Percentiles rank a stretch among this genome's conserved stretches.
phyloP scores from a whole-genome alignment of 768 basidiomycete species.

The Leccinum incarnatum region DNA sequence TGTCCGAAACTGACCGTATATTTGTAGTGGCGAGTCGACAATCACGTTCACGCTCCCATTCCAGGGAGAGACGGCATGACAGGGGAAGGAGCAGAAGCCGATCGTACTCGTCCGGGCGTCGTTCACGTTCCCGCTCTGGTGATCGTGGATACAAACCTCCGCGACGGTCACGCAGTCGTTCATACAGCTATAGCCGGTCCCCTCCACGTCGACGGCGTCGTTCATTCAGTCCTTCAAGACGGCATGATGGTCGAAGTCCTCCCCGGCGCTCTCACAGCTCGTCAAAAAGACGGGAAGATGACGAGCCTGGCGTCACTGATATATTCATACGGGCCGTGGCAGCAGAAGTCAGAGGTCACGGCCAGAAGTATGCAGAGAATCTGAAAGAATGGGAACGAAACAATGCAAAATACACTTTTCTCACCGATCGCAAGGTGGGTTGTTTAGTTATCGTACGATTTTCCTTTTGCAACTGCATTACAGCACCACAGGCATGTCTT shows the following conservation, averaged over 20 bases:
- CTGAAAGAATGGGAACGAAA: slow-evolving; percentile 73
- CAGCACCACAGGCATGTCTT: slow-evolving; percentile 73
- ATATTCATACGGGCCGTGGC: slow-evolving; percentile 87
- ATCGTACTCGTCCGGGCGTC: slow-evolving; percentile 23
- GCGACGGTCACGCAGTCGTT: slow-evolving; percentile 27
- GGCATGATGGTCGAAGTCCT: slow-evolving; percentile 45
- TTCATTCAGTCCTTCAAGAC: slow-evolving; percentile 51
- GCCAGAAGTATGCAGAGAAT: slow-evolving; percentile 67
- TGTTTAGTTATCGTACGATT: background rate
- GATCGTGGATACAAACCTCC: slow-evolving; percentile 26
- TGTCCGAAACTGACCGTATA: background rate
- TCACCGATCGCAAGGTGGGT: slow-evolving; percentile 54
- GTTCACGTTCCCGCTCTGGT: slow-evolving; percentile 33
- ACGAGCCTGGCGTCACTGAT: slow-evolving; percentile 62
- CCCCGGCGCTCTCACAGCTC: slow-evolving; percentile 38
- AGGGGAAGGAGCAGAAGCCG: slow-evolving; percentile 27
- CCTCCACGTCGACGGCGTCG: slow-evolving; percentile 40
- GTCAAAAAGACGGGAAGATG: slow-evolving; percentile 46
- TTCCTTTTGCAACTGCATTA: slow-evolving; percentile 1
- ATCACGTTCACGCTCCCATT: slow-evolving; percentile 35
- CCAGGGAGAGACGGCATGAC: slow-evolving; percentile 29
- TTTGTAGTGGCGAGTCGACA: slow-evolving; percentile 22
- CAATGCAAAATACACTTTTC: slow-evolving; percentile 82
- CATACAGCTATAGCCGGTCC: slow-evolving; percentile 34
- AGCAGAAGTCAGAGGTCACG: slow-evolving; percentile 79